Percentiles rank a stretch among this genome's conserved stretches.
Evolutionary conservation across 805 yeast genomes (phyloP).

Genomic region (Suhomyces emberorum): DNA sequence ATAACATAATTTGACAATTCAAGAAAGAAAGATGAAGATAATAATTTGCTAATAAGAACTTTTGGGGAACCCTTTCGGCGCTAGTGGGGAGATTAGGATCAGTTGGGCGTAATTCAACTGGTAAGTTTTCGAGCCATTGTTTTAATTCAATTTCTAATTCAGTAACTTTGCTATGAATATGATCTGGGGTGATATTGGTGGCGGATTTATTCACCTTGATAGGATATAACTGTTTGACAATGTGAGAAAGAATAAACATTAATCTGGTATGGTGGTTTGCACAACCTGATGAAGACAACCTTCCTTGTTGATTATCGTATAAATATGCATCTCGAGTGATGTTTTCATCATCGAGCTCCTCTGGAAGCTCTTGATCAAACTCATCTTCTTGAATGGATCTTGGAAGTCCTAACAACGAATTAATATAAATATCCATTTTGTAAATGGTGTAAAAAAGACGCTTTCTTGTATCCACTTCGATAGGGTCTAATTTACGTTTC

Average conservation of each 20-base stretch:
- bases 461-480: constrained; percentile 79
- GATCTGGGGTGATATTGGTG: constrained; percentile 26
- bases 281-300: constrained; percentile 68
- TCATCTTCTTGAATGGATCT: constrained; percentile 72
- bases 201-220: constrained; percentile 42
- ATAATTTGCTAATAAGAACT: constrained; percentile 70
- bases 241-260: constrained; percentile 65
- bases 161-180: constrained; percentile 47
- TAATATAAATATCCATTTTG: constrained; percentile 87
- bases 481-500: constrained; percentile 59
- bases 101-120: constrained; percentile 68
- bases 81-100: constrained; percentile 44
- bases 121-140: constrained; percentile 69
- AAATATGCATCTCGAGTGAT: constrained; percentile 64
- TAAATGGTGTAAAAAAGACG: constrained; percentile 86
- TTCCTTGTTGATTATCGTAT: constrained; percentile 44
- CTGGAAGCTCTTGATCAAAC: constrained; percentile 83
- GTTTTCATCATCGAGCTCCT: constrained; percentile 82
- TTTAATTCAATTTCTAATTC: constrained; percentile 66
- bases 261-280: constrained; percentile 83
- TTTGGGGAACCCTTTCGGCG: constrained; percentile 38
- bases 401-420: constrained; percentile 84
- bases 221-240: constrained; percentile 74
- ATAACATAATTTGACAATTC: constrained; percentile 76
- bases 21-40: constrained; percentile 67